Percentiles rank a stretch among this genome's conserved stretches.
phyloP scores from a whole-genome alignment of 345 rosid genomes.

The Pelargonium nanum region DNA sequence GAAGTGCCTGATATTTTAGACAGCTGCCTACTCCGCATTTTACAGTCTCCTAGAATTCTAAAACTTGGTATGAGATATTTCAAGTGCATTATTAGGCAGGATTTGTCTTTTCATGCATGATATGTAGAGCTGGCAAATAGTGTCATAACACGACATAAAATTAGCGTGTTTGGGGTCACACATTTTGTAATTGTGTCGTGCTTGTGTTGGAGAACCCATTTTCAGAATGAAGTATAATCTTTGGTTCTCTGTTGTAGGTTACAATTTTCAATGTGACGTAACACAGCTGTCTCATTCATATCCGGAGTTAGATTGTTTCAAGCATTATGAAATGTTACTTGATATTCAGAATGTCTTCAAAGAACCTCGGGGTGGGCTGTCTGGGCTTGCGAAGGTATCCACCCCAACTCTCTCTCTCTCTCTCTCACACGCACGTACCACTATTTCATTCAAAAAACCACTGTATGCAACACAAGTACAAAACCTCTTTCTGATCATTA shows the following conservation, averaged over 20 bases:
- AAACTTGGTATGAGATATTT: conserved; percentile 64
- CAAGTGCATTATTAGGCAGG: not conserved
- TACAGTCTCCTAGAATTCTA: conserved; percentile 55
- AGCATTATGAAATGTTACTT: conserved; percentile 68
- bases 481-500: not conserved
- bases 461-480: too few species aligned
- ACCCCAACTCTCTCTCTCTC: not conserved
- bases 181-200: too few species aligned
- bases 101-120: not conserved
- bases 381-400: conserved; percentile 67
- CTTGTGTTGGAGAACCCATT: too few species aligned
- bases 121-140: too few species aligned
- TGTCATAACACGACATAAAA: too few species aligned
- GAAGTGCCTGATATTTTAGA: conserved; percentile 57
- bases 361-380: conserved; percentile 65
- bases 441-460: not conserved
- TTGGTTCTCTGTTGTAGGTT: conserved; percentile 41
- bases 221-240: too few species aligned
- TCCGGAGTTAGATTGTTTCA: conserved; percentile 63
- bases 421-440: not conserved
- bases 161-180: too few species aligned
- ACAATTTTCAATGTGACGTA: conserved; percentile 72
- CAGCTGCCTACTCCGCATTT: conserved; percentile 58
- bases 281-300: conserved; percentile 59
- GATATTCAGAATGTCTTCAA: conserved; percentile 69